Percentiles rank a stretch among this genome's conserved stretches.
Evolutionary conservation across 306 rosid genomes (phyloP).

Genomic region (Senna siamea): DNA sequence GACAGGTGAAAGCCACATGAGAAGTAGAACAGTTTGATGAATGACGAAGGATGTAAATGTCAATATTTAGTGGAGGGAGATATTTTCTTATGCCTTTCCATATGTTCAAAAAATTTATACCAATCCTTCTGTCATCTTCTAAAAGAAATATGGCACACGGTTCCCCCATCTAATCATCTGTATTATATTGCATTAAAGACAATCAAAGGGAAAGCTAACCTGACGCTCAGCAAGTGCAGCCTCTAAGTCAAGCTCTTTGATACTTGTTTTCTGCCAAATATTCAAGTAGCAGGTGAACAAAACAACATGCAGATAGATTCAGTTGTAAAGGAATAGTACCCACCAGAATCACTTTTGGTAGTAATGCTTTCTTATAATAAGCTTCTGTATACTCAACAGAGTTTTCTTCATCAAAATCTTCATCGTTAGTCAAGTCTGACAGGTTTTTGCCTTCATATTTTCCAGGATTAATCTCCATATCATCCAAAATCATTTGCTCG

Average conservation of each 20-base stretch:
- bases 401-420: constrained; percentile 80
- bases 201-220: constrained; percentile 53
- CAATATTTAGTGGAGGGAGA: constrained; percentile 1
- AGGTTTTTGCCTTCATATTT: constrained; percentile 76
- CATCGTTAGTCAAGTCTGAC: constrained; percentile 72
- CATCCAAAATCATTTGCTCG: constrained; percentile 87
- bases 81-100: neutral
- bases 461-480: constrained; percentile 76
- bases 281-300: constrained; percentile 42
- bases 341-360: constrained; percentile 79
- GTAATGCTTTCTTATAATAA: constrained; percentile 60
- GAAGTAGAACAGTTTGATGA: constrained; percentile 6
- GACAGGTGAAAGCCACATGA: constrained; percentile 23
- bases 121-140: neutral
- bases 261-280: constrained; percentile 77
- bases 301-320: constrained; percentile 33
- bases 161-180: constrained; percentile 17
- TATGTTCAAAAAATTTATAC: constrained; percentile 8
- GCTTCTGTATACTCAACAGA: constrained; percentile 70
- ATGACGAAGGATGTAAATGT: constrained; percentile 20
- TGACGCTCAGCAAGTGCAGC: constrained; percentile 87
- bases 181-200: constrained; percentile 29
- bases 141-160: neutral
- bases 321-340: constrained; percentile 40
- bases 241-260: constrained; percentile 91